Evolutionary conservation across 441 rosid genomes (phyloP).

Genomic region (Metrosideros polymorpha): DNA sequence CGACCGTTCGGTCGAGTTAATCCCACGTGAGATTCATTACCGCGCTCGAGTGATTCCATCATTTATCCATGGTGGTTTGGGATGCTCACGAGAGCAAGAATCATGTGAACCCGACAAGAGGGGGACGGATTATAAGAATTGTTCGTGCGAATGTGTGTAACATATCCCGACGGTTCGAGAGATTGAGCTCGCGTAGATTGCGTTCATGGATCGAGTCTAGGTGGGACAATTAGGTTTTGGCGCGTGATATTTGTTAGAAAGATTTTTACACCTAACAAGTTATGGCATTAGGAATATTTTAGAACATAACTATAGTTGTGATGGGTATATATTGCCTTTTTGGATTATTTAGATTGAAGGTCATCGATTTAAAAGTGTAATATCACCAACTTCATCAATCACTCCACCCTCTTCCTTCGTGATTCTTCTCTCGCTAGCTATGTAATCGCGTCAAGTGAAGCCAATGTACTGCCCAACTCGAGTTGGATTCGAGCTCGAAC

Average conservation of each 20-base stretch:
- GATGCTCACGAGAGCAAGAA: neutral
- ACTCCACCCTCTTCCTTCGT: no score
- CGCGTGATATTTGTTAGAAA: neutral
- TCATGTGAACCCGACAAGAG: neutral
- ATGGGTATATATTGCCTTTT: neutral
- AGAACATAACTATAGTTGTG: accelerated
- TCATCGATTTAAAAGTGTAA: no score
- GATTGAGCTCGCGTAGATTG: neutral
- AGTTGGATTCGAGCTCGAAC: accelerated
- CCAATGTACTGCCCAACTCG: neutral
- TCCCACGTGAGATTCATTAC: accelerated
- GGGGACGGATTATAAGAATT: accelerated
- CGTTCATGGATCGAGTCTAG: neutral
- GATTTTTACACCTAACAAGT: neutral
- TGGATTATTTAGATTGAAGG: neutral
- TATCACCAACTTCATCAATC: no score
- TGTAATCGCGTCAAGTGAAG: no score
- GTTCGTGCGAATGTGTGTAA: neutral
- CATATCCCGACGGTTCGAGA: accelerated
- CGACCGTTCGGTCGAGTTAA: neutral
- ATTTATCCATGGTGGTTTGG: accelerated
- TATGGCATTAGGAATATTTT: neutral
- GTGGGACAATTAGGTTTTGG: accelerated
- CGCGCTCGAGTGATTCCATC: no score
- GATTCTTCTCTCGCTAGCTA: no score